Base-by-base conservation (phyloP, 352 stramenopile species). In the Phytopythium cucurbitacearum region DNA sequence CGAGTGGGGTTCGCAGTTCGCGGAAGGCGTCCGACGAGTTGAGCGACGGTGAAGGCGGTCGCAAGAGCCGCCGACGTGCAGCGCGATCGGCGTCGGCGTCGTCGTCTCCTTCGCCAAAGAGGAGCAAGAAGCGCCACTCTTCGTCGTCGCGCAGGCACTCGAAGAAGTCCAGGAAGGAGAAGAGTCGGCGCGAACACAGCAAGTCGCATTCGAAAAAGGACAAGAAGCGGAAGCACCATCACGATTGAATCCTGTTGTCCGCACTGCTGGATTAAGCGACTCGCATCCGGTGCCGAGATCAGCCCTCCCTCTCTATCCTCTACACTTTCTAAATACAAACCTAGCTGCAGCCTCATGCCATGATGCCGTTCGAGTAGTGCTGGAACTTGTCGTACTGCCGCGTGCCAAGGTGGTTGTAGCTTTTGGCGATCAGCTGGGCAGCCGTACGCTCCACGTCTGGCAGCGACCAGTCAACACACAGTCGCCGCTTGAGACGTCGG, bases 371-470 rank as follows among this genome's bases (percentile, higher is more conserved):
- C 16, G 84, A 87, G 57, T 84, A 67, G 51, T 77, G 89, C 63
- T 96, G 87, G 67, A 93, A 96, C 67, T 71, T 84, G 67, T 96
- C 87, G 64, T 94, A 96, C 67, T 94, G 76, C 38, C 72, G 85
- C 64, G 83, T 94, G 41, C 81, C 78, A 40, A 76, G 71, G 42
- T 91, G 78, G 28, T 87, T 70, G 66, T 85, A 85, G 48, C 78
- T 91, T 48, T 91, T 85, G 16, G 81, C 67, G 5, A 94, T 66
- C 11, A 96, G 82, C 4, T 69, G 60, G 65, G 71, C 47, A 43
- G 78, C 71, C 57, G 72, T 73, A 40, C 64, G 62, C 49, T 86
- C 67, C 40, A 91, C 62, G 59, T 87, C 71, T 46, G 73, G 56
- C 7, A 71, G 66, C 49, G 69, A 65, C 49, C 78, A 72, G 7